Conservation (phyloP, 768 basidiomycete species). For the Podaxis rugospora region DNA sequence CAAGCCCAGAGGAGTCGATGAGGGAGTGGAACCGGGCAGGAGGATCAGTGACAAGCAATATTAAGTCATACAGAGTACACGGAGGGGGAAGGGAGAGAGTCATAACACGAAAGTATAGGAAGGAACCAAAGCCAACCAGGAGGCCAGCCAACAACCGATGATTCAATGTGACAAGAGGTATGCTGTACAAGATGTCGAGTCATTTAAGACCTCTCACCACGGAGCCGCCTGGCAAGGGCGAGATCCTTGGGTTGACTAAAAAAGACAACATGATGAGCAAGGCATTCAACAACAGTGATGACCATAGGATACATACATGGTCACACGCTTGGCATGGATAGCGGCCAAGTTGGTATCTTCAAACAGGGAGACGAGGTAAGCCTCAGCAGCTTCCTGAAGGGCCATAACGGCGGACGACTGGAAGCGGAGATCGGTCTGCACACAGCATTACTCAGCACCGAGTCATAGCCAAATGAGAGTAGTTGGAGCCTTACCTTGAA, state of each 20-base stretch:
- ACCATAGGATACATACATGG: conserved; percentile 20
- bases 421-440: conserved; percentile 86
- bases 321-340: conserved; percentile 76
- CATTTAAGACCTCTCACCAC: conserved; percentile 76
- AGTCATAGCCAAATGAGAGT: conserved; percentile 1
- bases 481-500: conserved; percentile 64
- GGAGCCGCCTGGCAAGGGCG: conserved; percentile 79
- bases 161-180: not conserved
- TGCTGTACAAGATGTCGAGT: not conserved
- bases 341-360: conserved; percentile 91
- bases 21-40: not conserved
- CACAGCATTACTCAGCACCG: conserved; percentile 7
- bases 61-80: conserved; percentile 10
- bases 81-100: not conserved
- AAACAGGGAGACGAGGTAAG: conserved; percentile 82
- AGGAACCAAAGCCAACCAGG: not conserved
- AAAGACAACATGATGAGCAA: conserved; percentile 25
- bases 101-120: not conserved
- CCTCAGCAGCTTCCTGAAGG: conserved; percentile 90
- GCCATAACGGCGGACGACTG: conserved; percentile 95
- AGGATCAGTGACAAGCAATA: conserved; percentile 5
- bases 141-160: not conserved
- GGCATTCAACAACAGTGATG: conserved; percentile 4
- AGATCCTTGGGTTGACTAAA: conserved; percentile 84
- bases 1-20: not conserved